phyloP scores from a whole-genome alignment of 352 stramenopile genomes.

The Pythium phragmitis region DNA sequence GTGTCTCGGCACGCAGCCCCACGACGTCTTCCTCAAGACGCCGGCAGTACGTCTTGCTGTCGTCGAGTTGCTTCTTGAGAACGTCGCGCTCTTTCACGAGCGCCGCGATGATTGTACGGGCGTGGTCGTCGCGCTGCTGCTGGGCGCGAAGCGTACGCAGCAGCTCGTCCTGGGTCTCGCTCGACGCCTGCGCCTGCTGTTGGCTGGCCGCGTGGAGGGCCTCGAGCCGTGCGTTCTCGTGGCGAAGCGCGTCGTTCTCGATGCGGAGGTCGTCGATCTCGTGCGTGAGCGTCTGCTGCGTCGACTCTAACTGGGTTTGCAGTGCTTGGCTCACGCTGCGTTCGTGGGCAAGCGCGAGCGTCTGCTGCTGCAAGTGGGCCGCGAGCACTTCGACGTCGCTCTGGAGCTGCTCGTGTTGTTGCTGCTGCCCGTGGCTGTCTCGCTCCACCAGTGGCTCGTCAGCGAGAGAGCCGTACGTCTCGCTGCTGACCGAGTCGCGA shows the following conservation, averaged over 20 bases:
- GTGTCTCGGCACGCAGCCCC: slow-evolving; percentile 35
- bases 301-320: slow-evolving; percentile 3
- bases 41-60: slow-evolving; percentile 47
- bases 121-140: slow-evolving; percentile 38
- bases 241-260: slow-evolving; percentile 48
- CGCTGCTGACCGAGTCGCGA: not conserved
- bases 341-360: slow-evolving; percentile 29
- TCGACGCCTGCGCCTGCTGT: slow-evolving; percentile 21
- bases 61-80: slow-evolving; percentile 40
- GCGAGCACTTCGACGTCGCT: slow-evolving; percentile 58
- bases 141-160: slow-evolving; percentile 41
- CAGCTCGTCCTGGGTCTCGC: slow-evolving; percentile 54
- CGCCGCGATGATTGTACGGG: slow-evolving; percentile 27
- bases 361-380: slow-evolving; percentile 49
- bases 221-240: slow-evolving; percentile 32
- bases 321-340: slow-evolving; percentile 26
- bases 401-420: slow-evolving; percentile 29
- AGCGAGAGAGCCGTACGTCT: not conserved
- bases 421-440: not conserved
- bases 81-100: slow-evolving; percentile 33
- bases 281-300: slow-evolving; percentile 20
- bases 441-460: not conserved
- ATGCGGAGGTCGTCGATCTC: slow-evolving; percentile 40
- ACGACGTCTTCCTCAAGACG: slow-evolving; percentile 54
- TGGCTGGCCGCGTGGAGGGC: slow-evolving; percentile 31